Conservation (phyloP, 2,329 filamentous ascomycete genomes). For the Pestalotiopsis sp. region DNA sequence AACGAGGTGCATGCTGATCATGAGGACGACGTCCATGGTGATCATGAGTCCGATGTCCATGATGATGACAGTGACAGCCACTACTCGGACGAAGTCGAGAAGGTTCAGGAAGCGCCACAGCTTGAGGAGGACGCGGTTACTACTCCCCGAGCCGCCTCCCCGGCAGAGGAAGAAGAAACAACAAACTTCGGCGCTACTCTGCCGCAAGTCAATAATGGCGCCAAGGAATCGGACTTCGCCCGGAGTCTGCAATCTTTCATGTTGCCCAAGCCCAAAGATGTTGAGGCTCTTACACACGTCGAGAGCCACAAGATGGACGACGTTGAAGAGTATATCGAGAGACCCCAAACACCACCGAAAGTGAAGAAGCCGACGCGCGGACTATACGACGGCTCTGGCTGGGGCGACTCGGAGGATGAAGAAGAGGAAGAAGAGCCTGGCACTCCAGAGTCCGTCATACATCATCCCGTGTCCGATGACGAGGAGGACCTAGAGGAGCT, state of each 20-base stretch:
- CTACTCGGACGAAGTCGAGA: conserved; percentile 50
- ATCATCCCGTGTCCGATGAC: conserved; percentile 64
- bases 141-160: conserved; percentile 53
- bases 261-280: conserved; percentile 44
- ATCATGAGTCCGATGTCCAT: conserved; percentile 35
- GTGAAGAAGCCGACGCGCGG: conserved; percentile 57
- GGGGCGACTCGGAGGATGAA: conserved; percentile 59
- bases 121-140: conserved; percentile 48
- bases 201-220: conserved; percentile 38
- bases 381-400: conserved; percentile 28
- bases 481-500: conserved; percentile 34
- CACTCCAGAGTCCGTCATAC: conserved; percentile 89
- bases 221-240: conserved; percentile 42
- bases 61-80: conserved; percentile 57
- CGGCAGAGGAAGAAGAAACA: conserved; percentile 32
- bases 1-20: no score
- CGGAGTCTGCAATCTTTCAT: conserved; percentile 50
- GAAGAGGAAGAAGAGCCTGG: conserved; percentile 61
- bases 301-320: conserved; percentile 39
- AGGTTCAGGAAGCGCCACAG: conserved; percentile 25
- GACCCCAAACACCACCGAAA: conserved; percentile 53
- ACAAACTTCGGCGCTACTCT: conserved; percentile 38
- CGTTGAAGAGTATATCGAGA: conserved; percentile 38
- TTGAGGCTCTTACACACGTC: conserved; percentile 33
- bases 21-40: conserved; percentile 40